phyloP scores from a whole-genome alignment of 2,329 filamentous ascomycete genomes.

The Orbilia blumenaviensis region DNA sequence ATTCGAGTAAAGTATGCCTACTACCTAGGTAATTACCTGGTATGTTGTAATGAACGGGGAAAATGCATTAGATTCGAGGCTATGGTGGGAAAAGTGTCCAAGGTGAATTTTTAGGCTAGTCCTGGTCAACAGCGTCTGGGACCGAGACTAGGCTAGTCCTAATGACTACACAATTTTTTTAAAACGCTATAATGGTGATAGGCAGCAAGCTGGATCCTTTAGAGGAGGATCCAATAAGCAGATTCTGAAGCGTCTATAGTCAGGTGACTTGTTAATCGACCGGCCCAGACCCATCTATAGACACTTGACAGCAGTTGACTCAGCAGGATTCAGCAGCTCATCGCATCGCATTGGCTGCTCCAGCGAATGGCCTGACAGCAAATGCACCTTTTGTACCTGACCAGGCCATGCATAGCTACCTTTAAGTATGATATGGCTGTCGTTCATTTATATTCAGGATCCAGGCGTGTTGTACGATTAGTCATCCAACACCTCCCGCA shows the following conservation, averaged over 20 bases:
- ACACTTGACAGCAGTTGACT: background rate
- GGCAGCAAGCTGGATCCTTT: conserved; percentile 9
- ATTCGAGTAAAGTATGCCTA: too few species aligned
- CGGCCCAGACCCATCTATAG: conserved; percentile 24
- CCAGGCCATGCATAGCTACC: background rate
- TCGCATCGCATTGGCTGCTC: background rate
- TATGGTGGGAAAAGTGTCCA: too few species aligned
- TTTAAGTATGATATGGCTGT: background rate
- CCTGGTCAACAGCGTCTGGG: too few species aligned
- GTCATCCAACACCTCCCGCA: conserved; percentile 31
- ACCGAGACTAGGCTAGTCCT: too few species aligned
- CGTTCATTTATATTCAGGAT: conserved; percentile 5
- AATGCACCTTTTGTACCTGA: conserved; percentile 28
- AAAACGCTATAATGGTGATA: too few species aligned
- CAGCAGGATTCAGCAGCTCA: background rate
- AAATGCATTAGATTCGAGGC: background rate
- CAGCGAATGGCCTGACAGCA: background rate
- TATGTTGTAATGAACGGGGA: background rate
- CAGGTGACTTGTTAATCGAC: conserved; percentile 30
- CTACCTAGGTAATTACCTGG: too few species aligned
- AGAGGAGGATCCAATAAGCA: background rate
- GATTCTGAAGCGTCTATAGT: background rate
- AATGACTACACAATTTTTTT: too few species aligned
- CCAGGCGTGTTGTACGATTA: conserved; percentile 42
- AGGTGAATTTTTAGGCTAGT: too few species aligned